Percentiles rank a stretch among this genome's conserved stretches.
phyloP scores from a whole-genome alignment of 352 stramenopile species.

The Thraustochytrium sp. region DNA sequence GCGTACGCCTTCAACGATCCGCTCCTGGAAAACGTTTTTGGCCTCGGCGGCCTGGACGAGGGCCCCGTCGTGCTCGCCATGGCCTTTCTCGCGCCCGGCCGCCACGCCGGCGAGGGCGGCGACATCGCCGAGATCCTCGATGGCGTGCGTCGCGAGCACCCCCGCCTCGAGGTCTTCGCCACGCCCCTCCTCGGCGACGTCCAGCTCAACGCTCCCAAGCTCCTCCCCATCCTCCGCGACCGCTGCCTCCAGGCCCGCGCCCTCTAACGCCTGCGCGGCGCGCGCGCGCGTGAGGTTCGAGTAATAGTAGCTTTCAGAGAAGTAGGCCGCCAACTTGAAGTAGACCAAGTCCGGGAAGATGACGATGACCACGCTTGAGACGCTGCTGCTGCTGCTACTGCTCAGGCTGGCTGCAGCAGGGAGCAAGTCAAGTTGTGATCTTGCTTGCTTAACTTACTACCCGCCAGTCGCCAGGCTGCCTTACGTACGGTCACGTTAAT shows the following conservation, averaged over 20 bases:
- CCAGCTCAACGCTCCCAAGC: background rate
- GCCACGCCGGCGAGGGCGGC: constrained; percentile 64
- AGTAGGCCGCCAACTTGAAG: too few species aligned
- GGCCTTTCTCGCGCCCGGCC: constrained; percentile 67
- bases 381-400: too few species aligned
- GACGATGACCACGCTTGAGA: too few species aligned
- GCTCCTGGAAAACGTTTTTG: constrained; percentile 52
- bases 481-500: too few species aligned
- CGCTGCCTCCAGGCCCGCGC: background rate
- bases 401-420: too few species aligned
- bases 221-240: background rate
- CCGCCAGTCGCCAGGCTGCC: too few species aligned
- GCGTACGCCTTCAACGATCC: constrained; percentile 74
- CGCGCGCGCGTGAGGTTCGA: too few species aligned
- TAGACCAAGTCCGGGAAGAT: too few species aligned
- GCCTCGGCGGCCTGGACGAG: constrained; percentile 60
- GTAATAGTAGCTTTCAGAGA: too few species aligned
- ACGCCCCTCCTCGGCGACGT: constrained; percentile 26
- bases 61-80: constrained; percentile 65
- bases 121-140: constrained; percentile 68
- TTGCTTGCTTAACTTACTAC: too few species aligned
- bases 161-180: background rate
- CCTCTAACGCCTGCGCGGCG: too few species aligned
- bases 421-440: too few species aligned
- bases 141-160: background rate